phyloP scores from a whole-genome alignment of 2,329 filamentous ascomycete species.

The Magnaporthiopsis rhizophila region DNA sequence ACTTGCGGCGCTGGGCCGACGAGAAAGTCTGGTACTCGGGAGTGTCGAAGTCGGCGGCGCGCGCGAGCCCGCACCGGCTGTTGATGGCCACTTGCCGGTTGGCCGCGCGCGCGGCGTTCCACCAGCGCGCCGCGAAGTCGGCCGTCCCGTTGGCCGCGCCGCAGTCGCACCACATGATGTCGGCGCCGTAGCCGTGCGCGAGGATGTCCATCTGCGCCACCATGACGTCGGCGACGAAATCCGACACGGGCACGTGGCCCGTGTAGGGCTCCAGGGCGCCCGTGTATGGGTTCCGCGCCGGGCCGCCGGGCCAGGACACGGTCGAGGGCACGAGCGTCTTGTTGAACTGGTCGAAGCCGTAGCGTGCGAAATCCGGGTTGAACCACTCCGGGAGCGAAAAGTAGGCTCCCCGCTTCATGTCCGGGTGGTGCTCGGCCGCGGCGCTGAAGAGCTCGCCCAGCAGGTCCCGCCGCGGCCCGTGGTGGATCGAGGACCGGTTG shows the following conservation, averaged over 20 bases:
- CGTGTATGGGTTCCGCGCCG: constrained; percentile 36
- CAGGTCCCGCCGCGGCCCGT: constrained; percentile 32
- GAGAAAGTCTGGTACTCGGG: constrained; percentile 47
- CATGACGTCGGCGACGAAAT: constrained; percentile 35
- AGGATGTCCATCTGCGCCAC: constrained; percentile 38
- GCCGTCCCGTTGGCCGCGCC: constrained; percentile 34
- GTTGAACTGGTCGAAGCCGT: constrained; percentile 30
- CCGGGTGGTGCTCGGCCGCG: constrained; percentile 30
- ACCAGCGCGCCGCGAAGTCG: constrained; percentile 33
- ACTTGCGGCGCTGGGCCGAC: constrained; percentile 44
- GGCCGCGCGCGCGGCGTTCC: constrained; percentile 26
- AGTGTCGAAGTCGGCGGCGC: constrained; percentile 47
- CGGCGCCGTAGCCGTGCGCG: constrained; percentile 32
- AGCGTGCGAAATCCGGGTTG: constrained; percentile 35
- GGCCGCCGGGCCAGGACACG: constrained; percentile 28
- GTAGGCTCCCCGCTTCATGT: constrained; percentile 35
- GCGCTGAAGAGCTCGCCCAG: constrained; percentile 35
- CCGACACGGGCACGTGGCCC: constrained; percentile 27
- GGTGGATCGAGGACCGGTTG: constrained; percentile 31
- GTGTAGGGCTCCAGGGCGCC: constrained; percentile 32
- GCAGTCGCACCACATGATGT: constrained; percentile 44
- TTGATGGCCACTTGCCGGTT: constrained; percentile 46
- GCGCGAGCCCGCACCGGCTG: constrained; percentile 45
- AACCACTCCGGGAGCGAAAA: constrained; percentile 43
- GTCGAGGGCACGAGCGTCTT: constrained; percentile 14